These are phyloP conservation scores for Rhododendron ferrugineum DNA, from an alignment of 148 eudicot genomes.

Conservation along the genomic window DNA sequence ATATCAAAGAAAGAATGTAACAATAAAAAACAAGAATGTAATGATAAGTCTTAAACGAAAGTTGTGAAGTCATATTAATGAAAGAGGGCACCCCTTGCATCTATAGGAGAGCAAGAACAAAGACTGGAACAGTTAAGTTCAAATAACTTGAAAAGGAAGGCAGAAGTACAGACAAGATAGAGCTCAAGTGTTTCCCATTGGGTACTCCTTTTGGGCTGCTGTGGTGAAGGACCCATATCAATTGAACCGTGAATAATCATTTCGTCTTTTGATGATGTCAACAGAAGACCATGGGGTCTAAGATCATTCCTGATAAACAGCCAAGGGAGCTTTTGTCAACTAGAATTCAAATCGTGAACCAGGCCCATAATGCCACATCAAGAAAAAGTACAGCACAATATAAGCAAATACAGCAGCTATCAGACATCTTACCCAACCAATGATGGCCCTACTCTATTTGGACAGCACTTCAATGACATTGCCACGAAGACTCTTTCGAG, in stretches of 20 bases:
- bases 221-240: conserved; percentile 38
- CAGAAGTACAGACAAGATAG: conserved; percentile 59
- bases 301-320: conserved; percentile 29
- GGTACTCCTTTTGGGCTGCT: conserved; percentile 45
- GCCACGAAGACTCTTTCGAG: conserved; percentile 77
- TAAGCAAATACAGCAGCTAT: background rate
- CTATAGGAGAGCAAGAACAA: background rate
- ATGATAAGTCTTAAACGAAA: background rate
- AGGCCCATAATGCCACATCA: background rate
- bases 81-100: background rate
- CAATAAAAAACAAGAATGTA: background rate
- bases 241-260: conserved; percentile 32
- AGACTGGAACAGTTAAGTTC: background rate
- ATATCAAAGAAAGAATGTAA: background rate
- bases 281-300: conserved; percentile 52
- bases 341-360: background rate
- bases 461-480: conserved; percentile 73
- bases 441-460: conserved; percentile 43
- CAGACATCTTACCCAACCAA: conserved; percentile 43
- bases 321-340: background rate
- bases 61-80: background rate
- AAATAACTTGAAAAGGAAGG: conserved; percentile 1
- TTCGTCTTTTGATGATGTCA: conserved; percentile 69
- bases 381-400: background rate
- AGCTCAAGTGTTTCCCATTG: conserved; percentile 89